Conservation (phyloP, 179 eudicot genomes). For the Silene noctiflora region DNA sequence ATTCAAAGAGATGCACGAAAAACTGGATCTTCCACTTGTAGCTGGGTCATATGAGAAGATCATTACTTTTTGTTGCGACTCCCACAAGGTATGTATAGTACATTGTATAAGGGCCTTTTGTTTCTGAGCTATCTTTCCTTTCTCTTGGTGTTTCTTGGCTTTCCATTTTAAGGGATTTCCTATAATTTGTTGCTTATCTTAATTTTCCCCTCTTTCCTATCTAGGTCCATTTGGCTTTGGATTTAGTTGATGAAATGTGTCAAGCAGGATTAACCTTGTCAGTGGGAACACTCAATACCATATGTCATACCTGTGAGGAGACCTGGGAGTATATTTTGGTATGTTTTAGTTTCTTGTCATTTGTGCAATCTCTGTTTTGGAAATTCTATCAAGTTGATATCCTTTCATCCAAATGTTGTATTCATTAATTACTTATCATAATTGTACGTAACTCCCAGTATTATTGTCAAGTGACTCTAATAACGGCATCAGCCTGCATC, state of each 20-base stretch:
- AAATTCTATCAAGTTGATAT: conserved; percentile 12
- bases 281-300: conserved; percentile 43
- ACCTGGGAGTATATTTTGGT: conserved; percentile 77
- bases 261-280: conserved; percentile 53
- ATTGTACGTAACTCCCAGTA: conserved; percentile 3
- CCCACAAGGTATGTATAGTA: conserved; percentile 47
- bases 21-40: conserved; percentile 58
- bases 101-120: neutral
- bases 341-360: conserved; percentile 24
- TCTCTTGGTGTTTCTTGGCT: conserved; percentile 14
- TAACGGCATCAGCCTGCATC: neutral
- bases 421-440: neutral
- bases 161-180: conserved; percentile 1
- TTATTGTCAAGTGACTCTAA: neutral
- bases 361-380: neutral
- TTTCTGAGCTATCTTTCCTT: neutral
- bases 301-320: conserved; percentile 62
- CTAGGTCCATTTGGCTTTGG: conserved; percentile 79
- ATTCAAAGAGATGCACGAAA: conserved; percentile 55
- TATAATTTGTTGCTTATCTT: neutral
- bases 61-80: conserved; percentile 51
- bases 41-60: conserved; percentile 65
- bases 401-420: neutral
- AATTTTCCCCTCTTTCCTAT: neutral
- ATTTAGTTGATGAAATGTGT: conserved; percentile 62